phyloP scores from a whole-genome alignment of 2,329 filamentous ascomycete genomes.

The Stagonosporopsis tanaceti region DNA sequence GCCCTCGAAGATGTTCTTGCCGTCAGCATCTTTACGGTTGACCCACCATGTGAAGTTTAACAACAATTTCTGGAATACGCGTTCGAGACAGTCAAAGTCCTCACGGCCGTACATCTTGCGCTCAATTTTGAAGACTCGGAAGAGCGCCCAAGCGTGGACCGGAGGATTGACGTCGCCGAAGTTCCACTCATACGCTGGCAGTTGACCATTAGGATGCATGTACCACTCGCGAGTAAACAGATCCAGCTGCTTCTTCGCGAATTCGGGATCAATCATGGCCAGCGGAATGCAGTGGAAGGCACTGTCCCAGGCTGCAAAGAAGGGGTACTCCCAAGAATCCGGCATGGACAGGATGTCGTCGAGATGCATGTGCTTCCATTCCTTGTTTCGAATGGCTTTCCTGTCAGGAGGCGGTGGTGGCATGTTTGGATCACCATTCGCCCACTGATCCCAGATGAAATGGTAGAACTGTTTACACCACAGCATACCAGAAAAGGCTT shows the following conservation, averaged over 20 bases:
- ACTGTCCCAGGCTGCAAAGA: slow-evolving; percentile 97
- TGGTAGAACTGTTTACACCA: slow-evolving; percentile 98
- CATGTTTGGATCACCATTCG: slow-evolving; percentile 88
- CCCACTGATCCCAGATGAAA: slow-evolving; percentile 98
- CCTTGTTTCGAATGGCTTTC: slow-evolving; percentile 81
- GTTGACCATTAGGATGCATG: slow-evolving; percentile 95
- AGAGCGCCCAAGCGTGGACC: slow-evolving; percentile 95
- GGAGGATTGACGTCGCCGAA: slow-evolving; percentile 97
- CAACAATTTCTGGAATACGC: slow-evolving; percentile 94
- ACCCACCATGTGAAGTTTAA: slow-evolving; percentile 99
- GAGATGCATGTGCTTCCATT: slow-evolving; percentile 95
- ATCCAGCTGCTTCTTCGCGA: slow-evolving; percentile 97
- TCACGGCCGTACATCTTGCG: slow-evolving; percentile 95
- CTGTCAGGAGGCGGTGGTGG: slow-evolving; percentile 83
- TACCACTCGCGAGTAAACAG: slow-evolving; percentile 98
- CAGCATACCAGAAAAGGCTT: slow-evolving; percentile 95
- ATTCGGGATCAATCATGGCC: slow-evolving; percentile 97
- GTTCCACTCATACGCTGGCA: slow-evolving; percentile 96
- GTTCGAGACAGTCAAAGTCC: slow-evolving; percentile 93
- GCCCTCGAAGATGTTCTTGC: slow-evolving; percentile 97
- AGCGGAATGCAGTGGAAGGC: slow-evolving; percentile 96
- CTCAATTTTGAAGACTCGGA: slow-evolving; percentile 97
- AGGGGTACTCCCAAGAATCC: slow-evolving; percentile 98
- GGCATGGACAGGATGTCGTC: slow-evolving; percentile 98
- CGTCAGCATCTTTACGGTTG: slow-evolving; percentile 91